Evolutionary conservation across 495 filamentous ascomycete genomes (phyloP).

Genomic region (Extremus antarcticus): DNA sequence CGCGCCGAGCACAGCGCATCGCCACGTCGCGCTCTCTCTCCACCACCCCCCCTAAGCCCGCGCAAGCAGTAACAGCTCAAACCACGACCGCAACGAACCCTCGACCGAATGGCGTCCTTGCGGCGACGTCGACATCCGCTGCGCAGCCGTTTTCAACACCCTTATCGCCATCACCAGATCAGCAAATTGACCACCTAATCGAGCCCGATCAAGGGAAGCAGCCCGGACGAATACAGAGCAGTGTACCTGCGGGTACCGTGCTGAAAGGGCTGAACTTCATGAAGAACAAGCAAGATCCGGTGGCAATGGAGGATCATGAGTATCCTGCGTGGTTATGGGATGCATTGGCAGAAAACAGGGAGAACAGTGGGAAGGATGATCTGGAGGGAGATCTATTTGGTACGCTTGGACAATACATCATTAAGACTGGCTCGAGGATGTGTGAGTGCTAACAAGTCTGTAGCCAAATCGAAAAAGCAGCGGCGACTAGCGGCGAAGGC

Average conservation of each 20-base stretch:
- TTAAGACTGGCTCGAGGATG: neutral
- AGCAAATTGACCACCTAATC: conserved; percentile 30
- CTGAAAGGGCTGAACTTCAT: conserved; percentile 78
- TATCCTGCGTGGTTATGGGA: conserved; percentile 91
- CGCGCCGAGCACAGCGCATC: conserved; percentile 33
- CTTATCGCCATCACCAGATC: conserved; percentile 34
- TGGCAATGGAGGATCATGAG: conserved; percentile 70
- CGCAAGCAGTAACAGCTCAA: conserved; percentile 7
- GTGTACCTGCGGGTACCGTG: conserved; percentile 58
- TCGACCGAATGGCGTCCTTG: conserved; percentile 18
- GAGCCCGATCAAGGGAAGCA: conserved; percentile 18
- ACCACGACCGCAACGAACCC: conserved; percentile 12
- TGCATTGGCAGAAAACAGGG: conserved; percentile 44
- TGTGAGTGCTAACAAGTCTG: neutral
- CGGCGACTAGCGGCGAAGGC: conserved; percentile 55
- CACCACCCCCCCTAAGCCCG: neutral
- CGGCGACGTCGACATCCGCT: conserved; percentile 37
- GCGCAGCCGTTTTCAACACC: conserved; percentile 44
- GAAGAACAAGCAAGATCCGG: conserved; percentile 59
- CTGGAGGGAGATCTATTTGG: conserved; percentile 57
- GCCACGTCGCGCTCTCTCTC: conserved; percentile 41
- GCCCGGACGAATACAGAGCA: conserved; percentile 26
- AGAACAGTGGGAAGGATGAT: conserved; percentile 28
- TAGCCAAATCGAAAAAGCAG: conserved; percentile 73
- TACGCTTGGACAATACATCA: conserved; percentile 37